Percentiles rank a stretch among this genome's conserved stretches.
These are phyloP conservation scores for Inga oerstediana DNA, from an alignment of 306 rosid genomes.

Conservation along the genomic window DNA sequence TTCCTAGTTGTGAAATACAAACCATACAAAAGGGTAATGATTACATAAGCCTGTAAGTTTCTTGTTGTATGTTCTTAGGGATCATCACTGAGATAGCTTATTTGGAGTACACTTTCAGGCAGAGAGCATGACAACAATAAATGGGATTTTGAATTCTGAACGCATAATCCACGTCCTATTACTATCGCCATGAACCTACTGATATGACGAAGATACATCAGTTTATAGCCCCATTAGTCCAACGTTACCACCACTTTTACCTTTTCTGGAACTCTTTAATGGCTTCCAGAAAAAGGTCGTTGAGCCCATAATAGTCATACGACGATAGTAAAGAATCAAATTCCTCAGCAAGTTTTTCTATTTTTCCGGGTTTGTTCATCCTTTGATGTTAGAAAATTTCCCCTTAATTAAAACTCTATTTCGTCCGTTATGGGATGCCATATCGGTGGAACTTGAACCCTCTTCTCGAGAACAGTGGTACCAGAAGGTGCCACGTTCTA, in stretches of 20 bases:
- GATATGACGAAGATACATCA: neutral
- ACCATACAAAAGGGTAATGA: neutral
- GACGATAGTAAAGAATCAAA: neutral
- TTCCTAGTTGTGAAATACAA: neutral
- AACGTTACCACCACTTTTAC: neutral
- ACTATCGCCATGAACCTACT: neutral
- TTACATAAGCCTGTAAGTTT: neutral
- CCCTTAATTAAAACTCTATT: neutral
- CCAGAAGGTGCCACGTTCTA: conserved; percentile 12
- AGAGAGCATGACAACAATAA: conserved; percentile 10
- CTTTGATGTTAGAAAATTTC: neutral
- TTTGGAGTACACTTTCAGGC: conserved; percentile 3
- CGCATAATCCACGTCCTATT: neutral
- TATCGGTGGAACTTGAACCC: conserved; percentile 9
- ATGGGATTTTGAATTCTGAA: neutral
- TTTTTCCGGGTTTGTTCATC: neutral
- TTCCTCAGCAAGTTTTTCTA: neutral
- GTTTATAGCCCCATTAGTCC: neutral
- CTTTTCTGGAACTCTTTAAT: neutral
- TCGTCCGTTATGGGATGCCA: neutral
- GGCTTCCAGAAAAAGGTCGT: neutral
- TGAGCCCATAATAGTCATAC: neutral
- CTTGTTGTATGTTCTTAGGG: neutral
- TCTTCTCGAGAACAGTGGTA: conserved; percentile 35
- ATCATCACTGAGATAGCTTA: neutral